Percentiles rank a stretch among this genome's conserved stretches.
Conservation (phyloP, 148 eudicot genomes). For the Fagopyrum esculentum region DNA sequence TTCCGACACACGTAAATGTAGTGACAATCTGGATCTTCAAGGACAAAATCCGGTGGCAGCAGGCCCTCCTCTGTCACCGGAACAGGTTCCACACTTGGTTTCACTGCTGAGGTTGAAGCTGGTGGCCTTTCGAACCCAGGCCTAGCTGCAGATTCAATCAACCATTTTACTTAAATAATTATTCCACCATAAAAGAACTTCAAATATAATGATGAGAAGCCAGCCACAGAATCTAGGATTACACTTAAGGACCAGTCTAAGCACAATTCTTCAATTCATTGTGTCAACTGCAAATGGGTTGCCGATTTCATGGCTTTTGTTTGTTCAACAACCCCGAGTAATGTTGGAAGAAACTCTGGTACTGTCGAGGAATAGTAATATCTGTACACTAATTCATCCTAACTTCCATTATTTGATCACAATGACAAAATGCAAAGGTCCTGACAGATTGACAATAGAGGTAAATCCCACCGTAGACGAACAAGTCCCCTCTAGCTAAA, state of each 20-base stretch:
- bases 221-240: background rate
- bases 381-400: too few species aligned
- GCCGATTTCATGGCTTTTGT: too few species aligned
- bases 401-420: too few species aligned
- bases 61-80: conserved; percentile 56
- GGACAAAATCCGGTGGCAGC: conserved; percentile 51
- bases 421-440: too few species aligned
- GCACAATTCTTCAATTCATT: background rate
- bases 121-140: conserved; percentile 64
- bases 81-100: conserved; percentile 50
- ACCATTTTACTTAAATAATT: background rate
- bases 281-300: too few species aligned
- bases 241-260: background rate
- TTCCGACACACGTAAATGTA: conserved; percentile 71
- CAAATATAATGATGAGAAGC: background rate
- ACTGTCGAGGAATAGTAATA: too few species aligned
- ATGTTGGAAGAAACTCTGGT: too few species aligned
- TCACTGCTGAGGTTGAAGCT: conserved; percentile 34
- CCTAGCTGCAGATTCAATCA: conserved; percentile 53
- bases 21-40: conserved; percentile 93
- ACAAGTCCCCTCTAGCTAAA: too few species aligned
- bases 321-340: too few species aligned
- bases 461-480: too few species aligned
- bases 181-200: background rate
- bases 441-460: too few species aligned